Conservation (phyloP, 805 yeast species). For the Starmerella tilneyi region DNA sequence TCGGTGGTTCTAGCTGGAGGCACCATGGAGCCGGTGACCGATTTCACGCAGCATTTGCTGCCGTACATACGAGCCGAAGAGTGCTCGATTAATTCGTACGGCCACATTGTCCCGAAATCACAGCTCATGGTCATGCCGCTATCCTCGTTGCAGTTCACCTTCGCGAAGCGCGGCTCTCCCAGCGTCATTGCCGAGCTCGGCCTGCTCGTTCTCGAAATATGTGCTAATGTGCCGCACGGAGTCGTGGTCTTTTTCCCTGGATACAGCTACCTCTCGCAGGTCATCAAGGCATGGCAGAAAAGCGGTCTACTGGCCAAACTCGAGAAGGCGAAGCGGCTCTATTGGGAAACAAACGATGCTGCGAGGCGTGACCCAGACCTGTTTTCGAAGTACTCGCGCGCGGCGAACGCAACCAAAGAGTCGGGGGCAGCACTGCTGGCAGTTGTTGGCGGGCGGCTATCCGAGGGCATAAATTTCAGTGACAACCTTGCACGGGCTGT, state of each 20-base stretch:
- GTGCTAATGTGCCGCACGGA: conserved; percentile 53
- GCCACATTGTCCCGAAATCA: conserved; percentile 67
- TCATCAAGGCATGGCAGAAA: conserved; percentile 44
- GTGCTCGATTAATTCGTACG: conserved; percentile 56
- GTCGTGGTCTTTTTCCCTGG: conserved; percentile 78
- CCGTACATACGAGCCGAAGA: conserved; percentile 41
- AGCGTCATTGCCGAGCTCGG: conserved; percentile 46
- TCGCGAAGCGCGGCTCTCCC: conserved; percentile 44
- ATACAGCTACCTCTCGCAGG: conserved; percentile 54
- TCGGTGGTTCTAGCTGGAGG: conserved; percentile 86
- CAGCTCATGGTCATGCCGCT: conserved; percentile 57
- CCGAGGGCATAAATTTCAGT: conserved; percentile 88
- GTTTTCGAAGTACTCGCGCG: conserved; percentile 42
- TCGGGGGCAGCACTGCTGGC: conserved; percentile 63
- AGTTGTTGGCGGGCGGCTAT: conserved; percentile 85
- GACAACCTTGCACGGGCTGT: conserved; percentile 83
- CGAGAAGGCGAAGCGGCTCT: conserved; percentile 33
- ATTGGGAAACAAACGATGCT: conserved; percentile 43
- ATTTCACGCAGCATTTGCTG: conserved; percentile 53
- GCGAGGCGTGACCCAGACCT: conserved; percentile 35
- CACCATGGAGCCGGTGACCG: conserved; percentile 83
- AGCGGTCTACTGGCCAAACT: conserved; percentile 27
- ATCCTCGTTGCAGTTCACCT: conserved; percentile 53
- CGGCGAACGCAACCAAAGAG: conserved; percentile 28
- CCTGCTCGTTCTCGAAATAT: conserved; percentile 36